These are phyloP conservation scores for Hypoxylon intermedium DNA, from an alignment of 495 filamentous ascomycete genomes.

Conservation along the genomic window DNA sequence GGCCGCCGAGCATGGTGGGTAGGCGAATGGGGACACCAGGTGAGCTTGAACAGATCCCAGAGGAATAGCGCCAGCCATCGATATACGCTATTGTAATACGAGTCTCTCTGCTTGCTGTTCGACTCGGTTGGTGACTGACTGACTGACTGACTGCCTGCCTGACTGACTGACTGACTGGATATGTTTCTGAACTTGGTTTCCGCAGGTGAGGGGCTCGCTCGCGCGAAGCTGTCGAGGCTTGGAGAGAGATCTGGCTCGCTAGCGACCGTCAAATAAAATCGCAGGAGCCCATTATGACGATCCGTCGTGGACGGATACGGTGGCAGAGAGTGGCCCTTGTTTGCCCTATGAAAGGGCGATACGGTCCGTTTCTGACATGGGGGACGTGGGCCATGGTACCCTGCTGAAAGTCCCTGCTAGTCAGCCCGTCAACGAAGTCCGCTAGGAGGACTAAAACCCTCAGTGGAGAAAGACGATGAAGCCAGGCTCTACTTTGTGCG, in stretches of 20 bases:
- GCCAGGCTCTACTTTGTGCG: slow-evolving; percentile 30
- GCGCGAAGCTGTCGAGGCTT: slow-evolving; percentile 27
- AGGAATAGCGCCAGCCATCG: slow-evolving; percentile 8
- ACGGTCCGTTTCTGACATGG: slow-evolving; percentile 41
- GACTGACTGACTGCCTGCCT: no score
- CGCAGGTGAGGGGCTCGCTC: slow-evolving; percentile 37
- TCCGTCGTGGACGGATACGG: slow-evolving; percentile 42
- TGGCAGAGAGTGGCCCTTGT: slow-evolving; percentile 44
- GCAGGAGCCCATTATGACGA: slow-evolving; percentile 39
- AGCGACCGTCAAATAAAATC: slow-evolving; percentile 42
- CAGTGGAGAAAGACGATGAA: slow-evolving; percentile 33
- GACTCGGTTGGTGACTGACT: slow-evolving; percentile 28
- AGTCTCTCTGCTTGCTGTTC: slow-evolving; percentile 17
- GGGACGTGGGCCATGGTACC: slow-evolving; percentile 42
- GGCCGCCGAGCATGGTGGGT: background rate
- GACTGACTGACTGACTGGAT: no score
- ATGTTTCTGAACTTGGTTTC: slow-evolving; percentile 33
- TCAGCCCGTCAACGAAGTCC: slow-evolving; percentile 40
- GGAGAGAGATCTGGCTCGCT: slow-evolving; percentile 38
- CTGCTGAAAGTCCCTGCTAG: slow-evolving; percentile 43
- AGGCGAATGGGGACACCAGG: slow-evolving; percentile 16
- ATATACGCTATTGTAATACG: slow-evolving; percentile 35
- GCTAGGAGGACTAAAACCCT: slow-evolving; percentile 37
- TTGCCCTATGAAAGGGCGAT: slow-evolving; percentile 45
- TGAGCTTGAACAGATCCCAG: slow-evolving; percentile 13